Conservation (phyloP, 495 filamentous ascomycete species). For the Penicillium samsonianum region DNA sequence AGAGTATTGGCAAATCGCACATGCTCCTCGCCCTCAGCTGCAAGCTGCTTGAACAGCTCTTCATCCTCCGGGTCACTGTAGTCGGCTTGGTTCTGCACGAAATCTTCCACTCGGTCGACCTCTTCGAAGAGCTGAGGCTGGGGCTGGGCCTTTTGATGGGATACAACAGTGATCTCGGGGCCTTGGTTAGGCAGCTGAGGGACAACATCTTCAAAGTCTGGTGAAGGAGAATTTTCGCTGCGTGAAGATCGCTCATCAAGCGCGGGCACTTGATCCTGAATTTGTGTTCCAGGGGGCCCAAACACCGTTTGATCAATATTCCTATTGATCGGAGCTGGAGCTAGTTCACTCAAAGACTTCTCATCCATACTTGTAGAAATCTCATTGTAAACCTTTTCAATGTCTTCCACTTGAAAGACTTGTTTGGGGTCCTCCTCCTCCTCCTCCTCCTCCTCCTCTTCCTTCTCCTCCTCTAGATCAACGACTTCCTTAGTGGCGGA, state of each 20-base stretch:
- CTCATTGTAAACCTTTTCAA: conserved; percentile 1
- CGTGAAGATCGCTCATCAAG: neutral
- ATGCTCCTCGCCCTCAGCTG: conserved; percentile 88
- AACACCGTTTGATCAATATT: neutral
- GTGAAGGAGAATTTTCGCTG: conserved; percentile 46
- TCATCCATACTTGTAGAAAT: conserved; percentile 1
- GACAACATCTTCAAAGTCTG: conserved; percentile 55
- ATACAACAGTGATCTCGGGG: conserved; percentile 24
- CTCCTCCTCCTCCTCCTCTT: conserved; percentile 23
- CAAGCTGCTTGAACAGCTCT: conserved; percentile 80
- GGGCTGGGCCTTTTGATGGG: conserved; percentile 11
- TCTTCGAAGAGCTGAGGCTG: conserved; percentile 21
- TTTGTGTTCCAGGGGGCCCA: neutral
- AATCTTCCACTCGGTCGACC: conserved; percentile 25
- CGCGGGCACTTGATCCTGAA: neutral
- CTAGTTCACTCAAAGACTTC: neutral
- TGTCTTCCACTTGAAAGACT: neutral
- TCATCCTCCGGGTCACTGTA: conserved; percentile 91
- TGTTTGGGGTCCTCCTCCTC: conserved; percentile 1
- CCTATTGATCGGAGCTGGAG: neutral
- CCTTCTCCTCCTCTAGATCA: conserved; percentile 41
- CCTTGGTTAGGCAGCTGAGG: conserved; percentile 11
- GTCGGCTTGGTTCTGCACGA: conserved; percentile 45
- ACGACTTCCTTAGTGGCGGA: conserved; percentile 41
- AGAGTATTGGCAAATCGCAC: conserved; percentile 84